Conservation (phyloP, 1,139 yeast genomes). For the Tardiomyces digboiensis region DNA sequence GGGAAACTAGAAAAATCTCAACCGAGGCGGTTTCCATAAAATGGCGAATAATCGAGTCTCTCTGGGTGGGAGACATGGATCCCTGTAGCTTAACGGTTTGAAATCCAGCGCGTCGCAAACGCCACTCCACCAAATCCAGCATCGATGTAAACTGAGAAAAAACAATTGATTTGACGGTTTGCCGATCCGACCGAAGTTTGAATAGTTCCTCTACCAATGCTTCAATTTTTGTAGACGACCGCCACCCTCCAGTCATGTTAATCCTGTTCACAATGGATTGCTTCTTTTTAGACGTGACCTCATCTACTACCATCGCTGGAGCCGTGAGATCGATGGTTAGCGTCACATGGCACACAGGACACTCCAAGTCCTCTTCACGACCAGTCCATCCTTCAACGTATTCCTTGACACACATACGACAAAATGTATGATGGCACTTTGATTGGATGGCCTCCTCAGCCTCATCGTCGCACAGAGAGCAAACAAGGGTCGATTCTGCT, state of each 20-base stretch:
- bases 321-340: conserved; percentile 84
- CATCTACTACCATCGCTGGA: conserved; percentile 73
- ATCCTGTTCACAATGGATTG: conserved; percentile 87
- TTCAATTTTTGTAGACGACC: conserved; percentile 91
- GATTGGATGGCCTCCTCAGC: conserved; percentile 97
- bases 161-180: conserved; percentile 90
- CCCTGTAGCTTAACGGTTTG: conserved; percentile 91
- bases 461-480: conserved; percentile 93
- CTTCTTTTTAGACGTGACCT: conserved; percentile 46
- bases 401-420: conserved; percentile 86
- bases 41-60: conserved; percentile 82
- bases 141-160: conserved; percentile 95
- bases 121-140: conserved; percentile 94
- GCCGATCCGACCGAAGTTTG: conserved; percentile 73
- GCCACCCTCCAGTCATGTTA: conserved; percentile 80
- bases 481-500: conserved; percentile 50
- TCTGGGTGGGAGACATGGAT: conserved; percentile 90
- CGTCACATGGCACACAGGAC: conserved; percentile 96
- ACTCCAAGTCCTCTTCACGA: conserved; percentile 49
- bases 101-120: conserved; percentile 88
- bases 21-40: conserved; percentile 90
- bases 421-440: conserved; percentile 86
- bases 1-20: conserved; percentile 86
- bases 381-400: conserved; percentile 80
- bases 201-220: conserved; percentile 91